Evolutionary conservation across 2,329 filamentous ascomycete species (phyloP).

Genomic region (Pseudogymnoascus sp.): DNA sequence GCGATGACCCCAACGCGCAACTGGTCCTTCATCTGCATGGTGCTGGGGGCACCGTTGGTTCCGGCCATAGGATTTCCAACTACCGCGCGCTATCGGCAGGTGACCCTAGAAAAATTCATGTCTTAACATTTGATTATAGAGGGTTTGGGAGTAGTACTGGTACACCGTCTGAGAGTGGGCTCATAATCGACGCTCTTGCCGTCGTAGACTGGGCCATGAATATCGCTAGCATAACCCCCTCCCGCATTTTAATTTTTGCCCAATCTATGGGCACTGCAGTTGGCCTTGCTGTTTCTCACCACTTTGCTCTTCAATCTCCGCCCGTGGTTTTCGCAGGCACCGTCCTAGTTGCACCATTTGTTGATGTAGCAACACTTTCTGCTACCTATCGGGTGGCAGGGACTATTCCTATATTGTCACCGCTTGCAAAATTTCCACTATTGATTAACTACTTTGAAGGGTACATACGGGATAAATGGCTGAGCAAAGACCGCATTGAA

Average conservation of each 20-base stretch:
- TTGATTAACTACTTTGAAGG: conserved; percentile 39
- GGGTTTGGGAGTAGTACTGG: conserved; percentile 51
- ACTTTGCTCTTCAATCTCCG: conserved; percentile 24
- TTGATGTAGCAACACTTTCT: conserved; percentile 45
- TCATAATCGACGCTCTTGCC: conserved; percentile 46
- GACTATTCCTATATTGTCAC: conserved; percentile 46
- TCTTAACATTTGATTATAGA: conserved; percentile 54
- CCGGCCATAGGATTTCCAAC: conserved; percentile 38
- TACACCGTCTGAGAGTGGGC: conserved; percentile 46
- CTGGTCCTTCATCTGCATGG: too few species aligned
- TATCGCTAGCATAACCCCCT: conserved; percentile 43
- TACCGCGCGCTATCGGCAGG: conserved; percentile 50
- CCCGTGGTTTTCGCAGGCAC: conserved; percentile 46
- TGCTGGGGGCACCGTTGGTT: neutral
- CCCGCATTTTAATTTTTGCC: conserved; percentile 50
- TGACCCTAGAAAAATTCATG: conserved; percentile 46
- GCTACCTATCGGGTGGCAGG: conserved; percentile 52
- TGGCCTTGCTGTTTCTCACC: conserved; percentile 24
- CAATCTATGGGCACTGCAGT: conserved; percentile 41
- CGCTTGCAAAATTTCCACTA: conserved; percentile 40
- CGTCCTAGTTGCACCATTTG: conserved; percentile 51
- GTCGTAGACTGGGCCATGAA: conserved; percentile 48
- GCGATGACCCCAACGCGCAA: too few species aligned
- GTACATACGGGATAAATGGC: conserved; percentile 45
- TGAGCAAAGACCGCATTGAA: conserved; percentile 42